Conservation (phyloP, 257 asterid species). For the Solanum dulcamara region DNA sequence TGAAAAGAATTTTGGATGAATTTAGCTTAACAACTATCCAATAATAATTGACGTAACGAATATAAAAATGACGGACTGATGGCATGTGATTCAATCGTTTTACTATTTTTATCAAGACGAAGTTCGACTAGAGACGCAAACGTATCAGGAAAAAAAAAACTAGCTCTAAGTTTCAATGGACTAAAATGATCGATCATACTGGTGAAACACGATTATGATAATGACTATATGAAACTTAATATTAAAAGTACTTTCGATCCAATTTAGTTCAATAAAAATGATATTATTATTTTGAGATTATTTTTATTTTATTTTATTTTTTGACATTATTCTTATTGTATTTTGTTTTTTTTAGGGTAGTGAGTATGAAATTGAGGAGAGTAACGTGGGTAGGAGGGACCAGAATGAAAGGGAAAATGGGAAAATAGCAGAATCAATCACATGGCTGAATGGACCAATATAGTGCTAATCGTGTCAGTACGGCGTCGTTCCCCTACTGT, state of each 20-base stretch:
- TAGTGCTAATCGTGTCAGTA: neutral
- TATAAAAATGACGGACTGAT: neutral
- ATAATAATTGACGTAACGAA: neutral
- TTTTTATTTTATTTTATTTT: neutral
- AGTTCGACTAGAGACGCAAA: neutral
- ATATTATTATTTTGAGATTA: neutral
- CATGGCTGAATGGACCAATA: neutral
- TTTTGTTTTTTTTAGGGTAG: neutral
- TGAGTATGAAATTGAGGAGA: neutral
- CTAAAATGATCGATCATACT: neutral
- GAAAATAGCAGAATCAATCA: constrained; percentile 1
- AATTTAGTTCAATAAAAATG: neutral
- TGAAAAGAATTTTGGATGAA: neutral
- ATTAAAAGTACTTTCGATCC: neutral
- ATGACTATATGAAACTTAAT: neutral
- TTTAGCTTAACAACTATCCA: neutral
- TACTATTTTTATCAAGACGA: neutral
- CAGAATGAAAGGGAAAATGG: neutral
- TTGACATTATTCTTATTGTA: too few species aligned
- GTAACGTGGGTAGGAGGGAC: neutral
- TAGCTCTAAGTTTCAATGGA: neutral
- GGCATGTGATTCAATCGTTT: neutral
- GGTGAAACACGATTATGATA: neutral
- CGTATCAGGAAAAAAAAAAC: neutral
- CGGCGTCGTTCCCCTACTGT: neutral